Base-by-base conservation (phyloP, 306 rosid species). In the Hippophae rhamnoides region DNA sequence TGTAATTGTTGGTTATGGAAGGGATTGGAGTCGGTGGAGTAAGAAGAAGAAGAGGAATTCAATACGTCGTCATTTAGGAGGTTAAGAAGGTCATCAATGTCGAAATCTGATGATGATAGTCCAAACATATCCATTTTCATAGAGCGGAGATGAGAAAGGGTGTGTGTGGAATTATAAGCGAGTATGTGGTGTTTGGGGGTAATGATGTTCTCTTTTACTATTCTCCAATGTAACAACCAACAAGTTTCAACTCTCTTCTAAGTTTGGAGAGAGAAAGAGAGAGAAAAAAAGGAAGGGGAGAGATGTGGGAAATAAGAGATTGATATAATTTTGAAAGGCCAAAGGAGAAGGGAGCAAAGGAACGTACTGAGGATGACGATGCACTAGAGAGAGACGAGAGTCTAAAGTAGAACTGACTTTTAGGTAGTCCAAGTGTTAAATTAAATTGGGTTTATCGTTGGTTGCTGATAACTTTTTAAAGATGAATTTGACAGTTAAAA, bases 51-150 rank as follows among this genome's bases (percentile, higher is more conserved):
- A 26, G 57, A 54, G 25, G 67, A 59, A 60, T 18, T 18, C 18
- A 59, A 47, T 31, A 68, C 11, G 18, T 63, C 75, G 48, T 62
- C 75, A 57, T 65, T 69, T 44, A 78, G 50, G 46, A 72, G 56
- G 11, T 77, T 78, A 13, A 77, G 66, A 13, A 77, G 82, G 66
- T 77, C 82, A 26, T 77, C 78, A 6, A 77, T 18, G 59, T 66
- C 59, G 47, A 77, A 63, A 4, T 67, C 71, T 18, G 44, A 61
- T 10, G 49, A 64, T 38, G 65, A 47, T 5, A 27, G 14, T 31
- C 69, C 80, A 69, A 51, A 75, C 54, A 66, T 2, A 43, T 65
- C 79, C 23, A 18, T 18, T 18, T 18, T 18, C 23, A 18, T 18
- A 18, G 23, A 18, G 23, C 1, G 23, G 23, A 49, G 43, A 12